Conservation (phyloP, 371 early-diverging fungal species). For the Mucor mucedo region DNA sequence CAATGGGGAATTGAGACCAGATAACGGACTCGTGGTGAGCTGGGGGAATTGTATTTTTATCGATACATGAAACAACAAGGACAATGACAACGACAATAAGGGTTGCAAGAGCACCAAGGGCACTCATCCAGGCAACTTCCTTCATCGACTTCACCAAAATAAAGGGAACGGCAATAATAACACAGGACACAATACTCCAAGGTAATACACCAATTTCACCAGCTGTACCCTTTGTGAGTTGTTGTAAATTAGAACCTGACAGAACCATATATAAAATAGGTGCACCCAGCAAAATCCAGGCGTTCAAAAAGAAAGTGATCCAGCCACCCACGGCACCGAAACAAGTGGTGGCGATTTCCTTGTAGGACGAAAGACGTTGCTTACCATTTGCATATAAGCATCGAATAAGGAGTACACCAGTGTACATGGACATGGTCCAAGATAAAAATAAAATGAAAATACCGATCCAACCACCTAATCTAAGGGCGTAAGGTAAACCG, state of each 20-base stretch:
- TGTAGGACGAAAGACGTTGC: conserved; percentile 46
- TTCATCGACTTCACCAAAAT: conserved; percentile 63
- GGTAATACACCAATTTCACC: conserved; percentile 35
- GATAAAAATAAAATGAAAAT: conserved; percentile 72
- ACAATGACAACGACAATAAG: conserved; percentile 52
- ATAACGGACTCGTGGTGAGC: conserved; percentile 51
- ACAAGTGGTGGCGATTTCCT: conserved; percentile 41
- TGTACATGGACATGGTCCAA: conserved; percentile 70
- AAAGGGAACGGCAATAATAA: conserved; percentile 57
- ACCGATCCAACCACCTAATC: conserved; percentile 85
- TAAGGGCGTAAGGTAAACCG: conserved; percentile 78
- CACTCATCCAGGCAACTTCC: conserved; percentile 64
- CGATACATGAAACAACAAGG: conserved; percentile 44
- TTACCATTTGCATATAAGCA: conserved; percentile 43
- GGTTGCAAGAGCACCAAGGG: conserved; percentile 63
- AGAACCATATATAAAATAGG: conserved; percentile 64
- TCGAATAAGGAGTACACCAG: conserved; percentile 38
- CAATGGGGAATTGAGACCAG: conserved; percentile 59
- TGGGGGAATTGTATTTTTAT: conserved; percentile 21
- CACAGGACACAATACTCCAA: conserved; percentile 75
- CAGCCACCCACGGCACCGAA: conserved; percentile 47
- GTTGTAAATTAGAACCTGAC: conserved; percentile 52
- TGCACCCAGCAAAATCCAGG: conserved; percentile 60
- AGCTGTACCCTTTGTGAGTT: conserved; percentile 39
- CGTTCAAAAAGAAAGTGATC: conserved; percentile 57